phyloP scores from a whole-genome alignment of 371 early-diverging fungal species.

The Mortierella sp. region DNA sequence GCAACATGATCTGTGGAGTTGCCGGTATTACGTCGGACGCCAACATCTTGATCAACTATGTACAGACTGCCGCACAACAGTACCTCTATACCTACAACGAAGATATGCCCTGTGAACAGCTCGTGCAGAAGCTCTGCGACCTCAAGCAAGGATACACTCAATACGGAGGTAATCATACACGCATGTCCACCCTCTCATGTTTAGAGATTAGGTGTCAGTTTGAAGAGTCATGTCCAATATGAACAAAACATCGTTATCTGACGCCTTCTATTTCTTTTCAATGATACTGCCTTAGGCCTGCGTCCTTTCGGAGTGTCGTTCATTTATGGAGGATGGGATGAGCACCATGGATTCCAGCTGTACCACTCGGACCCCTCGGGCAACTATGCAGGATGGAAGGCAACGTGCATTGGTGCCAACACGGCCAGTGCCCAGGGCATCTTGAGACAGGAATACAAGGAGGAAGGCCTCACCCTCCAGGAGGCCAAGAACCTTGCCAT shows the following conservation, averaged over 20 bases:
- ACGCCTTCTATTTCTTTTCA: not conserved
- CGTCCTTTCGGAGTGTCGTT: conserved; percentile 99
- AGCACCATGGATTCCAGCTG: conserved; percentile 93
- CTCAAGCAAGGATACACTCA: conserved; percentile 99
- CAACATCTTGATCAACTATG: conserved; percentile 95
- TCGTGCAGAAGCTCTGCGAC: conserved; percentile 96
- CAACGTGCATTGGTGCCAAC: conserved; percentile 98
- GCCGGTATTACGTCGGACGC: conserved; percentile 99
- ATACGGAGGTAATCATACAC: conserved; percentile 80
- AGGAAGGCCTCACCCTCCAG: conserved; percentile 82
- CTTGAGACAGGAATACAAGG: conserved; percentile 96
- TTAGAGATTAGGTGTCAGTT: not conserved
- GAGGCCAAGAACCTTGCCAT: conserved; percentile 92
- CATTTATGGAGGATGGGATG: conserved; percentile 97
- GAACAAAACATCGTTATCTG: not conserved
- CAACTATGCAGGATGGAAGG: conserved; percentile 99
- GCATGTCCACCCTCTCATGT: not conserved
- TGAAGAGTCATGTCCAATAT: not conserved
- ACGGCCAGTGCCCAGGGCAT: conserved; percentile 91
- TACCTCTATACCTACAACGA: conserved; percentile 91
- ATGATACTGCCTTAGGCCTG: conserved; percentile 67
- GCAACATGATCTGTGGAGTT: conserved; percentile 96
- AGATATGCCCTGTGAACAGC: conserved; percentile 92
- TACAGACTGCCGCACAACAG: conserved; percentile 91
- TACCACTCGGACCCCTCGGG: conserved; percentile 99